Evolutionary conservation across 257 asterid species (phyloP), one percentile per base, ranked within the genome.

Genomic region (Solanum sejunctum): DNA sequence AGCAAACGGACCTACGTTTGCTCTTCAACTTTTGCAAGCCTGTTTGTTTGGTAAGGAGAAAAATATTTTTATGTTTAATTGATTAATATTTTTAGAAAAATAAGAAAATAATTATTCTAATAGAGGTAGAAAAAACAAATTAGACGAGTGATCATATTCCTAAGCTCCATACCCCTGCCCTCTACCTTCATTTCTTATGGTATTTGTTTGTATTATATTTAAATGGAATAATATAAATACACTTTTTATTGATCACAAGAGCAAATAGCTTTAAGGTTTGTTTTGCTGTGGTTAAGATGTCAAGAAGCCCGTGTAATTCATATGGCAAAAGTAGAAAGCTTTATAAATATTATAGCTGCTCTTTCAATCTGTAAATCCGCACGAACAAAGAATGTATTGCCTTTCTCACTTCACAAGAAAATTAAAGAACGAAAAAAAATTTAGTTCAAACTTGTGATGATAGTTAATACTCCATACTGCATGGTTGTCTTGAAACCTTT

Each of bases 381-480:
- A 82, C 77, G 84, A 82, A 26, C 84, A 82, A 82, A 82, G 84
- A 82, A 82, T 82, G 63, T 82, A 58, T 82, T 77, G 63, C 15
- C 82, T 63, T 77, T 51, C 63, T 51, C 63, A 0, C 61, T 61
- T 82, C 77, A 41, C 77, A 15, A 58, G 60, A 21, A 41, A 28
- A 26, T 21, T 21, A 63, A 7, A 41, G 26, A 17, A 36, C 2
- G 0, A 57, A 56, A 58, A n/a, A 15, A 8, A 51, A 17, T 82
- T 61, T 61, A 82, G 77, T 47, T 61, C 77, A 82, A 82, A 49
- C 12, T 82, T 57, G 69, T 81, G 84, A 81, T 47, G 21, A 47
- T 73, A 73, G 17, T 77, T 23, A 51, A 77, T 51, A 49, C 41
- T 36, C 41, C 41, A 75, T 2, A 75, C 45, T 75, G 82, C 61